phyloP scores from a whole-genome alignment of 2,329 filamentous ascomycete species.

The Rhynchosporium graminicola region DNA sequence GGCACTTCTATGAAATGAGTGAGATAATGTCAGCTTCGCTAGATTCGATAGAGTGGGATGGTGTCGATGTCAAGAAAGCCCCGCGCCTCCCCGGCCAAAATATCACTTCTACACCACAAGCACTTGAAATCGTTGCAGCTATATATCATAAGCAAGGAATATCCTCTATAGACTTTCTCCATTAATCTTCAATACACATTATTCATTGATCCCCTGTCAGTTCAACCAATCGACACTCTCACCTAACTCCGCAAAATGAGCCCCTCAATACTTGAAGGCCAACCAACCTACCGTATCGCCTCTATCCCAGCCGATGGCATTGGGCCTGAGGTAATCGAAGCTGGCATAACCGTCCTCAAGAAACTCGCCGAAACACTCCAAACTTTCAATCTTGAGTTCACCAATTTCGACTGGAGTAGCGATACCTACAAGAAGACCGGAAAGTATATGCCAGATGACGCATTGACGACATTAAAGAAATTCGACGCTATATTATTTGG shows the following conservation, averaged over 20 bases:
- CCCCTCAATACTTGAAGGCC: background rate
- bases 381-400: constrained; percentile 62
- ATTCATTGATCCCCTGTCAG: background rate
- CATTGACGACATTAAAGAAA: constrained; percentile 54
- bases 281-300: constrained; percentile 51
- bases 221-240: background rate
- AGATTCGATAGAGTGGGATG: too few species aligned
- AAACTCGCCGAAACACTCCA: constrained; percentile 52
- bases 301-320: constrained; percentile 66
- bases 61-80: background rate
- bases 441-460: constrained; percentile 60
- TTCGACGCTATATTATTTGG: constrained; percentile 63
- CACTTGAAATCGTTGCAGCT: background rate
- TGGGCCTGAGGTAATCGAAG: constrained; percentile 62
- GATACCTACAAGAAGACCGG: constrained; percentile 59
- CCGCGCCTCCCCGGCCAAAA: background rate
- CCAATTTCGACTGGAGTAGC: constrained; percentile 60
- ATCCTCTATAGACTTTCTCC: background rate
- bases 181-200: background rate
- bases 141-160: background rate
- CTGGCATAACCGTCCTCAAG: constrained; percentile 61
- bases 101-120: background rate
- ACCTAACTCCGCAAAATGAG: constrained; percentile 13
- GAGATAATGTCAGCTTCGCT: too few species aligned
- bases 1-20: too few species aligned